phyloP scores from a whole-genome alignment of 805 yeast species.

The Kodamaea kaohsiungensis region DNA sequence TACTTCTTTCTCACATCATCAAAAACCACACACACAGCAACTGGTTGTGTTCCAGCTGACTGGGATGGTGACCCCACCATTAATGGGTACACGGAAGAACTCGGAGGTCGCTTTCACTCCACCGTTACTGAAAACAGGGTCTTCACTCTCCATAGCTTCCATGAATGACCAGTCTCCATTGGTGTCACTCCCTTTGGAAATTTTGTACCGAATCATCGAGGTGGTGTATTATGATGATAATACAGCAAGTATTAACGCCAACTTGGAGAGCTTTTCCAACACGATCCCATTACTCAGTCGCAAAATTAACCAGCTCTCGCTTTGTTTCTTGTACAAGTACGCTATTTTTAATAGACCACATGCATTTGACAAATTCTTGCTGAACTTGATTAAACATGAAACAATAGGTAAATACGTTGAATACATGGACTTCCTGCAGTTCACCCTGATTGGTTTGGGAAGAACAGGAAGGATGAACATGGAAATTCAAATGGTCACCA shows the following conservation, averaged over 20 bases:
- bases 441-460: constrained; percentile 87
- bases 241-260: constrained; percentile 51
- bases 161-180: constrained; percentile 13
- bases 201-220: constrained; percentile 54
- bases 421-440: constrained; percentile 82
- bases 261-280: constrained; percentile 51
- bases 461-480: constrained; percentile 87
- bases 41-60: constrained; percentile 1
- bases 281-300: constrained; percentile 57
- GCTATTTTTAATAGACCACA: constrained; percentile 79
- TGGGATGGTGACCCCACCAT: constrained; percentile 8
- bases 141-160: background rate
- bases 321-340: constrained; percentile 62
- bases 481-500: constrained; percentile 88
- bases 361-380: constrained; percentile 70
- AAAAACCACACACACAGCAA: background rate
- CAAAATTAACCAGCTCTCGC: constrained; percentile 57
- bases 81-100: background rate
- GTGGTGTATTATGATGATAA: constrained; percentile 56
- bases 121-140: background rate
- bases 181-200: constrained; percentile 53
- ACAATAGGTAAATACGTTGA: constrained; percentile 63
- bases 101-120: background rate
- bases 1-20: background rate
- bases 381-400: constrained; percentile 46